Percentiles rank a stretch among this genome's conserved stretches.
Evolutionary conservation across 192 early-diverging fungal species (phyloP).

Genomic region (Gigaspora rosea): DNA sequence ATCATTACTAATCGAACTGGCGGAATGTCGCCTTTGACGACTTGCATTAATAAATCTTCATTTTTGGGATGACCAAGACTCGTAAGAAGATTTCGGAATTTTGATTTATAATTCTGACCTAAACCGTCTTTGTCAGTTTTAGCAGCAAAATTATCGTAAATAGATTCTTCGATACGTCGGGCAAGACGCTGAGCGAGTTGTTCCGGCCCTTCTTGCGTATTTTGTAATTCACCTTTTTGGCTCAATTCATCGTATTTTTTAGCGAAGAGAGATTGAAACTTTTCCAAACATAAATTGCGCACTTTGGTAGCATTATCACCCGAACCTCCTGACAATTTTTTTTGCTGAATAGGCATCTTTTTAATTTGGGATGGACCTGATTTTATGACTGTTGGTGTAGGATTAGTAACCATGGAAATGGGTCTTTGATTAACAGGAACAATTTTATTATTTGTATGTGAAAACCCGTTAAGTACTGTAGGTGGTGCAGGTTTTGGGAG

Average conservation of each 20-base stretch:
- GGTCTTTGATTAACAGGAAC: background rate
- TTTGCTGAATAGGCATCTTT: background rate
- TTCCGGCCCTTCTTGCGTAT: slow-evolving; percentile 9
- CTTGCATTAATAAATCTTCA: slow-evolving; percentile 60
- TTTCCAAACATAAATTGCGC: slow-evolving; percentile 11
- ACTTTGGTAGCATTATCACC: slow-evolving; percentile 16
- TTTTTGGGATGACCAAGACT: slow-evolving; percentile 85
- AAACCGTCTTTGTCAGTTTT: slow-evolving; percentile 35
- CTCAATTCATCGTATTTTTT: slow-evolving; percentile 11
- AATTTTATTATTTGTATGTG: background rate
- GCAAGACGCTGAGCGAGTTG: slow-evolving; percentile 45
- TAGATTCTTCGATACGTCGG: slow-evolving; percentile 48
- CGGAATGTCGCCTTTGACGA: slow-evolving; percentile 66
- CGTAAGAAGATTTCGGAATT: slow-evolving; percentile 75
- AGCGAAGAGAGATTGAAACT: slow-evolving; percentile 21
- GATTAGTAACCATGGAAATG: background rate
- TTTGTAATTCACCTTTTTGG: slow-evolving; percentile 6
- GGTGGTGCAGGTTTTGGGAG: background rate
- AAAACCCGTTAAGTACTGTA: background rate
- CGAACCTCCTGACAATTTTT: background rate
- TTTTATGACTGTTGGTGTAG: background rate
- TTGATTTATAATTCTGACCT: slow-evolving; percentile 70
- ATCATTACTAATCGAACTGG: slow-evolving; percentile 73
- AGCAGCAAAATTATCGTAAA: slow-evolving; percentile 50
- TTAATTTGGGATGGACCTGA: background rate